These are phyloP conservation scores for Phylloporus arenicola DNA, from an alignment of 768 basidiomycete species.

Conservation along the genomic window DNA sequence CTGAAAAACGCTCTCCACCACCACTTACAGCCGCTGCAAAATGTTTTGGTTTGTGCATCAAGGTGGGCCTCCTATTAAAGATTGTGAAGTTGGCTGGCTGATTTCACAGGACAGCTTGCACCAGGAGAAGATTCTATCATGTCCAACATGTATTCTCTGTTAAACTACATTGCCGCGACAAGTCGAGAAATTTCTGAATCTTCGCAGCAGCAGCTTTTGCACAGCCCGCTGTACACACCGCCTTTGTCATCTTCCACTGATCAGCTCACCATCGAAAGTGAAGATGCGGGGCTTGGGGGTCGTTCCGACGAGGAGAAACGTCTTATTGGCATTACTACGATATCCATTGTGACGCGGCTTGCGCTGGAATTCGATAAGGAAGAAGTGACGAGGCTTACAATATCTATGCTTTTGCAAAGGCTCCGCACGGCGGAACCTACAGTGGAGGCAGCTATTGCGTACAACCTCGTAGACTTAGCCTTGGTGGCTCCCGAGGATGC, in stretches of 20 bases:
- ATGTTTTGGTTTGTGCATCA: slow-evolving; percentile 85
- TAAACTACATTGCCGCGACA: slow-evolving; percentile 86
- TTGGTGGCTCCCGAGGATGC: slow-evolving; percentile 69
- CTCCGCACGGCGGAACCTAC: slow-evolving; percentile 79
- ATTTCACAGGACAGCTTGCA: slow-evolving; percentile 48
- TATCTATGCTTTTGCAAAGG: slow-evolving; percentile 90
- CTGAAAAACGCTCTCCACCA: slow-evolving; percentile 68
- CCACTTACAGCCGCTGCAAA: slow-evolving; percentile 83
- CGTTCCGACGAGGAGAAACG: slow-evolving; percentile 81
- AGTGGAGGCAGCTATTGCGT: slow-evolving; percentile 87
- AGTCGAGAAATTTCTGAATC: slow-evolving; percentile 68
- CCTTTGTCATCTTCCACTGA: slow-evolving; percentile 35
- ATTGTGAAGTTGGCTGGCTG: neutral
- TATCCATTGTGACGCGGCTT: slow-evolving; percentile 83
- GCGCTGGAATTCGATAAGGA: slow-evolving; percentile 83
- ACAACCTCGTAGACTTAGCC: slow-evolving; percentile 87
- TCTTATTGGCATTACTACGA: slow-evolving; percentile 83
- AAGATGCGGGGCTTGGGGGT: slow-evolving; percentile 59
- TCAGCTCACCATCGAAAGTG: slow-evolving; percentile 47
- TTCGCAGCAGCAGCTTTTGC: slow-evolving; percentile 39
- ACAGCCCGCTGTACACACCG: slow-evolving; percentile 37
- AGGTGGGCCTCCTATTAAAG: slow-evolving; percentile 38
- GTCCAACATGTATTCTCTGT: slow-evolving; percentile 94
- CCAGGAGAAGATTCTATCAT: slow-evolving; percentile 85
- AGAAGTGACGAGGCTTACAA: slow-evolving; percentile 83